Evolutionary conservation across 345 rosid species (phyloP).

Genomic region (Eutrema japonicum): DNA sequence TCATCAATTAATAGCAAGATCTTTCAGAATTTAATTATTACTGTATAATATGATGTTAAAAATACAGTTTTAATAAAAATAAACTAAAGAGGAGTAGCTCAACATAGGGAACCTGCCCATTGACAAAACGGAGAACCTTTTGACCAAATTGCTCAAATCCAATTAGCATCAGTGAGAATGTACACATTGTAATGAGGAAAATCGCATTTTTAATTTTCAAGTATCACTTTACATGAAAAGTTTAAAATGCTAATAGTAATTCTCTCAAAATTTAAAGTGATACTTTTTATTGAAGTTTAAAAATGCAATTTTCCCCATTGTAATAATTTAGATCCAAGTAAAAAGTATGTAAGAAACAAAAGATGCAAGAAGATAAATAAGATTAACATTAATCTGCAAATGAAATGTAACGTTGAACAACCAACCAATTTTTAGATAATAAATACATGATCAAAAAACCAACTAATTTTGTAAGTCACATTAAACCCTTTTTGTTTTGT

Average conservation of each 20-base stretch:
- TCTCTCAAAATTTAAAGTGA: too few species aligned
- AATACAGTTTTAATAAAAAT: background rate
- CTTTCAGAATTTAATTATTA: background rate
- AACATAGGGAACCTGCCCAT: constrained; percentile 24
- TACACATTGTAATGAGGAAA: background rate
- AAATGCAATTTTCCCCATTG: background rate
- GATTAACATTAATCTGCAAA: background rate
- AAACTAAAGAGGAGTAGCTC: constrained; percentile 21
- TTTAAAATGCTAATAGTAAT: too few species aligned
- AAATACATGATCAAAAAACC: background rate
- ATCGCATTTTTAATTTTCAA: too few species aligned
- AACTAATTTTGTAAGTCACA: background rate
- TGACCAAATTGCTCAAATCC: constrained; percentile 27
- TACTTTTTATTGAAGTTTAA: too few species aligned
- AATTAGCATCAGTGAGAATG: constrained; percentile 3
- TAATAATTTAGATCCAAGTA: background rate
- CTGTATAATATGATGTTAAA: background rate
- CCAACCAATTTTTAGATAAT: constrained; percentile 12
- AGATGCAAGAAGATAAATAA: background rate
- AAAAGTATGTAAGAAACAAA: constrained; percentile 9
- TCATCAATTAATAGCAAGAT: constrained; percentile 15
- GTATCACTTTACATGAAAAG: too few species aligned
- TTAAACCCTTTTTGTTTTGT: background rate
- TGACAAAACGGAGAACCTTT: constrained; percentile 13
- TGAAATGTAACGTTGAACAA: background rate